Percentiles rank a stretch among this genome's conserved stretches.
These are phyloP conservation scores for Ophiostoma piceae DNA, from an alignment of 2,329 filamentous ascomycete genomes.

Conservation along the genomic window DNA sequence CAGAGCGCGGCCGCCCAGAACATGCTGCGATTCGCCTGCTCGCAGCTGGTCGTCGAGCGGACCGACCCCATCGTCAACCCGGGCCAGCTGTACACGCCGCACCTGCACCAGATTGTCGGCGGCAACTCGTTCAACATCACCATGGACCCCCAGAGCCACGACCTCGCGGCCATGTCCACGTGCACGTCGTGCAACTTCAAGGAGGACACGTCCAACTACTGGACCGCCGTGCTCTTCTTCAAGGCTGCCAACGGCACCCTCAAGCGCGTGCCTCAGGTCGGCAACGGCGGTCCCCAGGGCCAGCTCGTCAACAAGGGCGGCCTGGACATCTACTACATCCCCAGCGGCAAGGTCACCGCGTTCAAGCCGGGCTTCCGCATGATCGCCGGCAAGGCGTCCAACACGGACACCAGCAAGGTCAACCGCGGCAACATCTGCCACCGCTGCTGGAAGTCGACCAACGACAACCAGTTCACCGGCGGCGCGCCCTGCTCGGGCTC, in stretches of 20 bases:
- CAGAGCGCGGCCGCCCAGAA: constrained; percentile 34
- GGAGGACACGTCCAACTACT: constrained; percentile 45
- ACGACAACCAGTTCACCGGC: constrained; percentile 39
- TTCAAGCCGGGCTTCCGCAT: constrained; percentile 45
- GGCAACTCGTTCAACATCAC: constrained; percentile 43
- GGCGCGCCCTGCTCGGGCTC: too few species aligned
- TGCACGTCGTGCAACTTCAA: constrained; percentile 43
- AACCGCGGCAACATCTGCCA: constrained; percentile 40
- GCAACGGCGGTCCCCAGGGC: constrained; percentile 43
- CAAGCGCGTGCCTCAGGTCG: constrained; percentile 41
- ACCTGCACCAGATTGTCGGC: constrained; percentile 45
- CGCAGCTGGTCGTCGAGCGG: constrained; percentile 44
- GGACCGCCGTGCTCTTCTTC: constrained; percentile 45
- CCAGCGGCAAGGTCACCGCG: constrained; percentile 39
- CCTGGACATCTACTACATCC: constrained; percentile 43
- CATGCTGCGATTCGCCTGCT: constrained; percentile 46
- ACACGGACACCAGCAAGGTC: constrained; percentile 33
- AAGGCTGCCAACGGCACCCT: constrained; percentile 41
- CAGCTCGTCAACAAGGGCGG: constrained; percentile 41
- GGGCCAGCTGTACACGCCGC: constrained; percentile 41
- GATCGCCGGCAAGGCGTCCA: constrained; percentile 42
- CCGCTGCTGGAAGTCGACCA: constrained; percentile 44
- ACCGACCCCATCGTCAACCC: constrained; percentile 41
- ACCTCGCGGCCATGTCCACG: constrained; percentile 36
- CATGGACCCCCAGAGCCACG: constrained; percentile 38